These are phyloP conservation scores for Ruellia speciosa DNA, from an alignment of 305 asterid genomes.

Conservation along the genomic window DNA sequence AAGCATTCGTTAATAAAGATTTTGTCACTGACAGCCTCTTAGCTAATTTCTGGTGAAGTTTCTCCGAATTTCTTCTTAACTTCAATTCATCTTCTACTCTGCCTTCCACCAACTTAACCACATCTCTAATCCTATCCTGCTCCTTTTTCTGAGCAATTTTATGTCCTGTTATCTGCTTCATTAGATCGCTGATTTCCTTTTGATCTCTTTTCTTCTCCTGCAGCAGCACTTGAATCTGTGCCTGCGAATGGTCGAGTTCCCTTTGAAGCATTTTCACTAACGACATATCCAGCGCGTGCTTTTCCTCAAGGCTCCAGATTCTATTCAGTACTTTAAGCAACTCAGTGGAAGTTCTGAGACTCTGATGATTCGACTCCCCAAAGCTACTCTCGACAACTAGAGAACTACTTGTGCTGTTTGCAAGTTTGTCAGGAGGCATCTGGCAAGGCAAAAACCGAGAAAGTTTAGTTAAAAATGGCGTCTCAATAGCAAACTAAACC, in stretches of 20 bases:
- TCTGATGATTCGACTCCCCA: constrained; percentile 39
- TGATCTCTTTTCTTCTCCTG: constrained; percentile 48
- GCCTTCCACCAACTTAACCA: constrained; percentile 12
- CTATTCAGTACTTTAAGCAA: constrained; percentile 68
- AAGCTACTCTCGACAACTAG: constrained; percentile 34
- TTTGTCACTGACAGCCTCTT: constrained; percentile 51
- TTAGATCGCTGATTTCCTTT: constrained; percentile 34
- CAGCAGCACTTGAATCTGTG: constrained; percentile 36
- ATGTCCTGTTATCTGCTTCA: constrained; percentile 33
- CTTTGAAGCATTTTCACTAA: constrained; percentile 48
- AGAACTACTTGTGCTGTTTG: constrained; percentile 33
- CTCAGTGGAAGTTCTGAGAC: constrained; percentile 71
- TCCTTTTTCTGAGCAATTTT: constrained; percentile 37
- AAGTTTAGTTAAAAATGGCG: background rate
- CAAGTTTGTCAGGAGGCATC: constrained; percentile 47
- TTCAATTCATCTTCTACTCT: constrained; percentile 51
- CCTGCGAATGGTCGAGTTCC: constrained; percentile 49
- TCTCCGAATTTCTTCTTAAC: constrained; percentile 49
- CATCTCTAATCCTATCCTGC: constrained; percentile 6
- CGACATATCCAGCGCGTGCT: constrained; percentile 52
- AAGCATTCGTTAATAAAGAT: constrained; percentile 35
- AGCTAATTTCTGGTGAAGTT: constrained; percentile 37
- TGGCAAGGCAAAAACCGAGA: constrained; percentile 21
- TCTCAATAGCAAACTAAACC: too few relatives aligned
- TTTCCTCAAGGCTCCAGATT: constrained; percentile 91